Base-by-base conservation (phyloP, 2,329 filamentous ascomycete species). In the Diaporthe ilicicola region DNA sequence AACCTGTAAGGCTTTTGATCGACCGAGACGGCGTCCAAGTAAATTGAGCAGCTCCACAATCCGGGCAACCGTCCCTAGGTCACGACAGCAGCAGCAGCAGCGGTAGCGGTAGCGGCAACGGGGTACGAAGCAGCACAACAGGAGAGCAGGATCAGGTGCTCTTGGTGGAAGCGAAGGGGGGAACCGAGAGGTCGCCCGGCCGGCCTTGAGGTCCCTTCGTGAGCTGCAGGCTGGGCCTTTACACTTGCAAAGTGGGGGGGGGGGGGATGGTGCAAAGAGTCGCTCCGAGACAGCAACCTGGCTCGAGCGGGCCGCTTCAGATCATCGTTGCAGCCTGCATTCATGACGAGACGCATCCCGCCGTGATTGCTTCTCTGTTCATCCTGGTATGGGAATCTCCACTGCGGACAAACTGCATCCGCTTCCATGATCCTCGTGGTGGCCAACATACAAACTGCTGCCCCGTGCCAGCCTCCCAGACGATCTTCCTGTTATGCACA, bases 91-190 rank as follows among this genome's bases (percentile, higher is more conserved):
- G 37, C 39, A 29, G 24, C 37, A 37, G 51, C 32, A 56, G 51
- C 44, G 55, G 69, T 54, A 48, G 64, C 61, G 50, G 64, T 46
- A 42, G 29, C 27, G 17, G 19, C 59, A 48, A 22, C 59, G 27
- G 59, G 29, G 27, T 17, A 48, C 59, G 37, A 62, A 68, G 64
- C 68, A 34, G 64, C 55, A 65, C 68, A 65, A 53, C 55, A 53
- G 56, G 48, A 48, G 13, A 54, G 46, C 55, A 59, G 46, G 68
- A 61, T 46, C 46, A 51, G 67, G 68, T 50, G 56, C 55, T 53
- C 32, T 53, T 24, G 51, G 51, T 46, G 55, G 29, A 48, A 12
- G 42, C 59, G 27, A 32, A 27, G 59, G 42, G 42, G 59, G 56
- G 17, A 19, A 24, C 12, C 34, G 48, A 34, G 42, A 67, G 42